Evolutionary conservation across 2,329 filamentous ascomycete species (phyloP).

Genomic region (Talaromyces pinophilus): DNA sequence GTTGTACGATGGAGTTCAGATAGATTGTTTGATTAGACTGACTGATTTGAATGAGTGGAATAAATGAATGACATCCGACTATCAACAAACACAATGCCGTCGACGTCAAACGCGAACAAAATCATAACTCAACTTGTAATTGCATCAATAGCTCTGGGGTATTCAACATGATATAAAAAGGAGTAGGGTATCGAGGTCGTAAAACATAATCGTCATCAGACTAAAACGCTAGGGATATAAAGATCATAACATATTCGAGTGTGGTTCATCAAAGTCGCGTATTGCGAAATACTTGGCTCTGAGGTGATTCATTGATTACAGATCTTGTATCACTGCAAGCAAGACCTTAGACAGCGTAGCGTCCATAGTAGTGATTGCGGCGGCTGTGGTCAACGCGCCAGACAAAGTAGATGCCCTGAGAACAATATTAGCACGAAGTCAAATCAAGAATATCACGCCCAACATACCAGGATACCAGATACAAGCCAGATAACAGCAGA

Average conservation of each 20-base stretch:
- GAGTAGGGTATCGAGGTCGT: constrained; percentile 17
- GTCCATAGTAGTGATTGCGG: constrained; percentile 21
- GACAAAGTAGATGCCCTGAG: constrained; percentile 25
- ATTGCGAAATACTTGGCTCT: not conserved
- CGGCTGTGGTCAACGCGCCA: constrained; percentile 22
- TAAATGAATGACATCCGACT: not conserved
- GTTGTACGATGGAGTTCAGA: not conserved
- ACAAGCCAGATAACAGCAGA: constrained; percentile 70
- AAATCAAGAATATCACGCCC: not conserved
- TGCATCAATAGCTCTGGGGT: constrained; percentile 4
- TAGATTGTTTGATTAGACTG: not conserved
- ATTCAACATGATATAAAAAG: constrained; percentile 1
- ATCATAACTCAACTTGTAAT: not conserved
- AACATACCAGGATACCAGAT: constrained; percentile 57
- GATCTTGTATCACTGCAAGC: not conserved
- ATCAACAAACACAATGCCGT: not conserved
- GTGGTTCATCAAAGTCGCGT: not conserved
- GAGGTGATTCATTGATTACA: not conserved
- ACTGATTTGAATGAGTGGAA: not conserved
- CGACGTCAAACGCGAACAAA: constrained; percentile 6
- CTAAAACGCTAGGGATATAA: not conserved
- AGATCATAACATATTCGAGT: not conserved
- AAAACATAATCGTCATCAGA: constrained; percentile 10
- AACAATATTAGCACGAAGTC: not conserved
- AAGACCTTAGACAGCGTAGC: constrained; percentile 21